Evolutionary conservation across 345 rosid species (phyloP).

Genomic region (Bretschneidera sinensis): DNA sequence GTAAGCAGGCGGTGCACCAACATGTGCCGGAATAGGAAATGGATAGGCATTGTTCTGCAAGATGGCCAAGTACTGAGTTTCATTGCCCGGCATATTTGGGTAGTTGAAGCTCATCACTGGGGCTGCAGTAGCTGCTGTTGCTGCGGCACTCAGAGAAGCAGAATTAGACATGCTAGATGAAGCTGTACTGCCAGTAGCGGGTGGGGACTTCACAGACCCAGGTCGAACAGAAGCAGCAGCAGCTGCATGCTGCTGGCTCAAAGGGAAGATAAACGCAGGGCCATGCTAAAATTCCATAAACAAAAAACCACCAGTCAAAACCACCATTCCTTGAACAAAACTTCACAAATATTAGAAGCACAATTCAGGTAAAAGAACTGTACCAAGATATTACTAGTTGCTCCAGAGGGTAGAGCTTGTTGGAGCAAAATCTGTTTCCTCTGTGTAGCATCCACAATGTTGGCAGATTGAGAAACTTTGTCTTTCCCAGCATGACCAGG

Average conservation of each 20-base stretch:
- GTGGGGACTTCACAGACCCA: conserved; percentile 52
- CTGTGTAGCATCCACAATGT: conserved; percentile 52
- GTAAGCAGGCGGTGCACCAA: conserved; percentile 65
- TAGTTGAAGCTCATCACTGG: conserved; percentile 82
- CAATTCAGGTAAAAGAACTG: conserved; percentile 1
- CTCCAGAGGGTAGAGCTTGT: conserved; percentile 76
- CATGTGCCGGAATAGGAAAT: conserved; percentile 84
- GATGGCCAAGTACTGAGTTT: conserved; percentile 86
- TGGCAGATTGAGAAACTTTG: conserved; percentile 50
- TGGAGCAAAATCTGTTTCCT: conserved; percentile 84
- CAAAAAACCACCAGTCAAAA: conserved; percentile 1
- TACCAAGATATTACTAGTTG: conserved; percentile 77
- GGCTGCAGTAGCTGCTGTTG: conserved; percentile 52
- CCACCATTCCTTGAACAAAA: neutral
- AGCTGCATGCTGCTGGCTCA: conserved; percentile 81
- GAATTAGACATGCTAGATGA: conserved; percentile 43
- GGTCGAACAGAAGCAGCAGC: conserved; percentile 63
- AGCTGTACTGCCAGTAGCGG: conserved; percentile 35
- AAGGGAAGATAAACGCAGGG: conserved; percentile 82
- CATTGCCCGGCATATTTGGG: conserved; percentile 71
- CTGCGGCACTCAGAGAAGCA: conserved; percentile 40
- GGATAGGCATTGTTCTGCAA: conserved; percentile 78
- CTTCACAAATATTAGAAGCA: neutral
- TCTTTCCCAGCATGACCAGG: conserved; percentile 47
- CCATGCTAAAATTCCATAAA: conserved; percentile 51